Conservation (phyloP, 1,139 yeast genomes). For the Pichia inconspicua region DNA sequence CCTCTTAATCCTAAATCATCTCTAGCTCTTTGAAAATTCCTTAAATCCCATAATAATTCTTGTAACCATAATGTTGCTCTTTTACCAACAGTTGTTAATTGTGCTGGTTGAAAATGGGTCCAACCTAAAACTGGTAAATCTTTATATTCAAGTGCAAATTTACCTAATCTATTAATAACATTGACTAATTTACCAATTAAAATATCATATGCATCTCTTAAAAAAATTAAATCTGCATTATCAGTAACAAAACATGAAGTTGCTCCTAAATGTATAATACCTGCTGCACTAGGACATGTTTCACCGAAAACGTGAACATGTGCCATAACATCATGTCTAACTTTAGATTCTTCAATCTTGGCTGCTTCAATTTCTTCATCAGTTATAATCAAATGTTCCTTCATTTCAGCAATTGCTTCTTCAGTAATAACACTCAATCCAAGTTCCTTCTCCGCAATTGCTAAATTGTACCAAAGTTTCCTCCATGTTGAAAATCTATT, state of each 20-base stretch:
- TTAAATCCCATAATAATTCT: constrained; percentile 94
- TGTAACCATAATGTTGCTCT: constrained; percentile 97
- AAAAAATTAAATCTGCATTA: constrained; percentile 92
- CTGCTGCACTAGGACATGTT: constrained; percentile 92
- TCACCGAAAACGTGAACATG: constrained; percentile 94
- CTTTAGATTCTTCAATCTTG: constrained; percentile 89
- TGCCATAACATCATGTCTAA: constrained; percentile 99
- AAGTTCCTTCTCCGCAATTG: constrained; percentile 88
- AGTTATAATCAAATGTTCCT: constrained; percentile 66
- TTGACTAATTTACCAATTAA: constrained; percentile 92
- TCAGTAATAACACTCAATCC: constrained; percentile 81
- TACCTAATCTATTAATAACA: constrained; percentile 81
- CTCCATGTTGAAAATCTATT: constrained; percentile 98
- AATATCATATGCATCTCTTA: constrained; percentile 91
- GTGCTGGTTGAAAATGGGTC: constrained; percentile 99
- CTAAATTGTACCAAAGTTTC: constrained; percentile 91
- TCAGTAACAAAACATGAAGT: constrained; percentile 97
- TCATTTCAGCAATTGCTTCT: constrained; percentile 86
- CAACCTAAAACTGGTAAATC: constrained; percentile 97
- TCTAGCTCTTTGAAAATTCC: constrained; percentile 93
- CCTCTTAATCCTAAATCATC: constrained; percentile 96
- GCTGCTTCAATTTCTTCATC: constrained; percentile 91
- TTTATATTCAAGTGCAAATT: constrained; percentile 86
- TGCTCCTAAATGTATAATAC: constrained; percentile 96
- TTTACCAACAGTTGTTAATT: constrained; percentile 96